phyloP scores from a whole-genome alignment of 768 basidiomycete genomes.

The Tricholoma matsutake region DNA sequence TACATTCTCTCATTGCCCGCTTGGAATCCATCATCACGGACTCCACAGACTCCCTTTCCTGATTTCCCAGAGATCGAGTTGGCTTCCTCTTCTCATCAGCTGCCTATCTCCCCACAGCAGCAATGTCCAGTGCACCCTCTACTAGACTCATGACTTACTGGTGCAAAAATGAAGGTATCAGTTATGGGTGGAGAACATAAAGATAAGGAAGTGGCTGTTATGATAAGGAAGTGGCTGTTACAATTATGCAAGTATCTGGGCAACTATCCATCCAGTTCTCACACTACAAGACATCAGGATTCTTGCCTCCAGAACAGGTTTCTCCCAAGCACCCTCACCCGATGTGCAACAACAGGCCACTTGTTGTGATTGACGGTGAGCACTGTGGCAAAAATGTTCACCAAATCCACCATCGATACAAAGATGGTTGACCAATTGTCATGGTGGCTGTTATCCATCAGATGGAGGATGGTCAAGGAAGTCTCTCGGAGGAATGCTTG shows the following conservation, averaged over 20 bases:
- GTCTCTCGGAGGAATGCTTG: not conserved
- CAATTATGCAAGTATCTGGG: not conserved
- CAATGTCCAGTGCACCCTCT: too few species aligned
- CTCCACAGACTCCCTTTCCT: too few species aligned
- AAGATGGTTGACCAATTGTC: not conserved
- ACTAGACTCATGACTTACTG: too few species aligned
- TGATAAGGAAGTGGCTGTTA: too few species aligned
- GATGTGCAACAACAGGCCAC: not conserved
- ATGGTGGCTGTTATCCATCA: not conserved
- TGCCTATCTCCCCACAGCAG: too few species aligned
- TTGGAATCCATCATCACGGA: too few species aligned
- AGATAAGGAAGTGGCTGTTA: not conserved
- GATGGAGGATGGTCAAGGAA: not conserved
- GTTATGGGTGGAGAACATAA: not conserved
- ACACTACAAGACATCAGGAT: too few species aligned
- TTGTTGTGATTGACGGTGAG: slow-evolving; percentile 2
- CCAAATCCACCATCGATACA: not conserved
- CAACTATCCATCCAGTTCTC: not conserved
- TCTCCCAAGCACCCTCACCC: not conserved
- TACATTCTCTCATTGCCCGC: too few species aligned
- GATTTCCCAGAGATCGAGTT: too few species aligned
- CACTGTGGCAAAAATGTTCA: not conserved
- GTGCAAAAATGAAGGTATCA: too few species aligned
- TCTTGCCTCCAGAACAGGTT: too few species aligned
- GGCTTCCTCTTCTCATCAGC: too few species aligned